Evolutionary conservation across 2,329 filamentous ascomycete species (phyloP), one percentile per base, ranked within the genome.

Genomic region (Ascochyta rabiei): DNA sequence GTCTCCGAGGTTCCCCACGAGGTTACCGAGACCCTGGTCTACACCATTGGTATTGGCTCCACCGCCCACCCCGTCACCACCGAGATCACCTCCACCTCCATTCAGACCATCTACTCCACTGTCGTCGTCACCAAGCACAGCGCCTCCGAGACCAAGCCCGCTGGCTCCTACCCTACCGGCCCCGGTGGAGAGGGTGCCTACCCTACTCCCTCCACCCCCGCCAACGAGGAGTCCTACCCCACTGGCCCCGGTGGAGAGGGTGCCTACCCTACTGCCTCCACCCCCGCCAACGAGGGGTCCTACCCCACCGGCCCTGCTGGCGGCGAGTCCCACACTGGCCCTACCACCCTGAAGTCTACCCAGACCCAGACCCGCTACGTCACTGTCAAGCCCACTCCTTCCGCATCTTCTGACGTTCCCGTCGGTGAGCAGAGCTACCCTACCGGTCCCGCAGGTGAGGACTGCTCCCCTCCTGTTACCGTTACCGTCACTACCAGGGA

Each of bases 11-110:
- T 67, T 42, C 61, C 61, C 60, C 64, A 71, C 48, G 73, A 74
- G 61, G 70, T 63, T 13, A 79, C 77, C 62, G 64, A 70, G 46
- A 79, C 77, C 38, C 67, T 81, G 26, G 76, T 76, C 56, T 76
- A 78, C 67, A 78, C 77, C 60, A 61, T 77, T 53, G 69, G 74
- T 60, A 57, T 67, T 54, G 70, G 75, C 61, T 70, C 72, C 46
- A 79, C 67, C 58, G 79, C 75, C 58, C 80, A 78, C 65, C 76
- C 79, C 52, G 68, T 82, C 56, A 79, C 70, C 55, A 76, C 72
- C 30, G 62, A 72, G 63, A 60, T 73, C 50, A 56, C 57, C 43
- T 62, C 63, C 40, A 70, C 65, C 54, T 63, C 64, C 44, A 76
- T 71, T 51, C 61, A 65, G 50, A 73, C 70, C 45, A 46, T 67